Base-by-base conservation (phyloP, 2,329 filamentous ascomycete genomes). In the Pestalotiopsis sp. region DNA sequence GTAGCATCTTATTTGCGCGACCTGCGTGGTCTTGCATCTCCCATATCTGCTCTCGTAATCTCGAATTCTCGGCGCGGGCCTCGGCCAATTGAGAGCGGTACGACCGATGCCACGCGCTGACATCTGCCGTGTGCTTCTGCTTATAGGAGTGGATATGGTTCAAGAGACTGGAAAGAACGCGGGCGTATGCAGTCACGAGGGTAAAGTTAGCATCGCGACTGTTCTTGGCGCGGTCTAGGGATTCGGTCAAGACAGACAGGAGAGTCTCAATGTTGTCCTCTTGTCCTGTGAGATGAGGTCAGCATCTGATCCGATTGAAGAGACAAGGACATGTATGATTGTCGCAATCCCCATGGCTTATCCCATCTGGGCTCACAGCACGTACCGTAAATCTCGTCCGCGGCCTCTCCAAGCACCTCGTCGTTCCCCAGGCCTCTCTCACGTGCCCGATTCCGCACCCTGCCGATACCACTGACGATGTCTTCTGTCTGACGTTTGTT, bases 141-240 rank as follows among this genome's bases (percentile, higher is more conserved):
- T 91, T 91, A 83, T 90, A 91, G 45, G 87, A 85, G 81, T 91
- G 89, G 75, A 91, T 87, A 74, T 91, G 88, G 73, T 86, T 85
- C 39, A 91, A 84, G 80, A 91, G 88, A 60, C 84, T 80, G 59
- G 84, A 82, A 68, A 91, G 81, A 36, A 85, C 86, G 68, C 83
- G 82, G 61, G 88, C 88, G 77, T 90, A 91, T 67, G 88, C 85
- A 17, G 83, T 82, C 41, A 91, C 83, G 52, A 68, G 31, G 69
- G 71, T 13, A 74, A 76, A 0, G 70, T 78, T 1, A 78, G 79
- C 5, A 77, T 81, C 3, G 72, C 88, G 87, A 69, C 85, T 86
- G 75, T 84, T 83, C 69, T 89, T 88, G 67, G 88, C 85, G 69
- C 88, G 87, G 75, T 91, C 89, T 74, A 91, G 85, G 6, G 87